Percentiles rank a stretch among this genome's conserved stretches.
Evolutionary conservation across 306 rosid genomes (phyloP).

Genomic region (Trifolium pratense): DNA sequence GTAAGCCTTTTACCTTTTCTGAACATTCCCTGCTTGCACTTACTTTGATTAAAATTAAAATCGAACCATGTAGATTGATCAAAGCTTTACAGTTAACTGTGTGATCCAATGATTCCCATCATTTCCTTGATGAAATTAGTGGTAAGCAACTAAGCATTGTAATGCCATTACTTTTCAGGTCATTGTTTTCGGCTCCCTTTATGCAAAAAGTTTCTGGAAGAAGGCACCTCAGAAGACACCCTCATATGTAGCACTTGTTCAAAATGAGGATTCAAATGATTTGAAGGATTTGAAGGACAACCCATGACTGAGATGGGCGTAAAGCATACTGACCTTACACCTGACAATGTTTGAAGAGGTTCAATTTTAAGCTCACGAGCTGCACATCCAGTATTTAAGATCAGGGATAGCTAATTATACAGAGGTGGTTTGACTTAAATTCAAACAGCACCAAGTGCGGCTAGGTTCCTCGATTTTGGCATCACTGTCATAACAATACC

Average conservation of each 20-base stretch:
- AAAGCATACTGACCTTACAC: slow-evolving; percentile 43
- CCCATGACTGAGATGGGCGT: slow-evolving; percentile 50
- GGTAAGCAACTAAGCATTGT: slow-evolving; percentile 23
- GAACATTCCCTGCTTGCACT: slow-evolving; percentile 6
- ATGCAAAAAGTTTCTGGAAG: slow-evolving; percentile 73
- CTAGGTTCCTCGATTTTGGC: slow-evolving; percentile 28
- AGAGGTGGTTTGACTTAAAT: slow-evolving; percentile 32
- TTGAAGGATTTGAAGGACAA: slow-evolving; percentile 56
- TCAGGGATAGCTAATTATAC: slow-evolving; percentile 23
- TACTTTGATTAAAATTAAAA: slow-evolving; percentile 17
- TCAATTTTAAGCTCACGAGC: slow-evolving; percentile 50
- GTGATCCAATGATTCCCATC: slow-evolving; percentile 32
- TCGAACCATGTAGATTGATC: slow-evolving; percentile 13
- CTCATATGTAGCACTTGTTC: slow-evolving; percentile 45
- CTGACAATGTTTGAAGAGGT: slow-evolving; percentile 46
- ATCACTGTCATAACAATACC: slow-evolving; percentile 28
- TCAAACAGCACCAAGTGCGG: slow-evolving; percentile 39
- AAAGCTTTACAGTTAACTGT: slow-evolving; percentile 23
- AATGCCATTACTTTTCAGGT: slow-evolving; percentile 56
- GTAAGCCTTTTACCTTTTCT: slow-evolving; percentile 60
- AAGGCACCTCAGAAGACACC: slow-evolving; percentile 59
- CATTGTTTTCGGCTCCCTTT: slow-evolving; percentile 79
- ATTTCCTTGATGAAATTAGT: slow-evolving; percentile 14
- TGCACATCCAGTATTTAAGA: slow-evolving; percentile 43
- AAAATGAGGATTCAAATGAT: slow-evolving; percentile 55